Evolutionary conservation across 1,284 basidiomycete genomes (phyloP), one percentile per base, ranked within the genome.

Genomic region (Pisolithus thermaeus): DNA sequence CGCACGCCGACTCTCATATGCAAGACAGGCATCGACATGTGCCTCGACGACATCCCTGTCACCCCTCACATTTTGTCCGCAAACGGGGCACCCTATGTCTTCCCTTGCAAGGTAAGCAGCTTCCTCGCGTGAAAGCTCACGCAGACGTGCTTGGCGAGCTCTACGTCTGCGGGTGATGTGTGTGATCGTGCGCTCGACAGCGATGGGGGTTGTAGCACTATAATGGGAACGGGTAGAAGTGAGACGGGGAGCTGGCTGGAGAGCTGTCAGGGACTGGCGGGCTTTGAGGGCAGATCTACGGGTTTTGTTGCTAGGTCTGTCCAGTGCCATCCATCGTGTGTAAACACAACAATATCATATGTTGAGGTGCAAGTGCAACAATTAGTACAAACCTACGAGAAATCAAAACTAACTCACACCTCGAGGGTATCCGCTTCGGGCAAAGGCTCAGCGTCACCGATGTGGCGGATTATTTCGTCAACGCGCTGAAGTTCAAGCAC

Each of bases 21-120:
- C 79, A 46, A 90, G 63, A 62, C 88, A 90, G 7, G 84, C 73
- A 59, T 90, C 84, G 32, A 90, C 78, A 65, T 90, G 88, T 16
- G 85, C 87, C 59, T 87, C 81, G 4, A 87, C 61, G 12, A 87
- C 80, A 55, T 88, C 87, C 40, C 74, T 70, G 58, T 88, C 87
- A 2, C 87, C 87, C 38, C 65, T 68, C 1, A 88, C 72, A 16
- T 66, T 65, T 46, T 69, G 68, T 41, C 73, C 67, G 62, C 87
- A 90, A 25, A 90, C 78, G 1, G 87, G 88, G 59, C 87, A 90
- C 9, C 73, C 59, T 18, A 77, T 72, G 59, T 53, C 37, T 59
- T 52, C 56, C 56, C 56, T 68, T 62, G 42, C 58, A 58, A 53
- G 66, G 67, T 56, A 61, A 22, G 53, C 56, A 54, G 42, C 78